Conservation (phyloP, 176 grass and related monocot species). For the Urochloa ruziziensis region DNA sequence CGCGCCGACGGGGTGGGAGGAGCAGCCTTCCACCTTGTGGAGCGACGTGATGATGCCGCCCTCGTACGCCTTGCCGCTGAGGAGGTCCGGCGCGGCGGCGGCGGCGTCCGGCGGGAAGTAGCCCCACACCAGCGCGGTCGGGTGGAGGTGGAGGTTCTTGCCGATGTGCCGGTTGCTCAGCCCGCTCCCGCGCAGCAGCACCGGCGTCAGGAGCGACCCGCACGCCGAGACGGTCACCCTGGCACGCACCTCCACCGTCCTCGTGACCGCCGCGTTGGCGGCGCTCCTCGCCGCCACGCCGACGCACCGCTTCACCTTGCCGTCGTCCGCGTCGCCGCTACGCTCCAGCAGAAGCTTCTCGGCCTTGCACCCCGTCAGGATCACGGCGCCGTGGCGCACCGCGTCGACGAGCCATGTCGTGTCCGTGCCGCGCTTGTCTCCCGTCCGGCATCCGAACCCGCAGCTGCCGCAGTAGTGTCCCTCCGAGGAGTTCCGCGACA, state of each 20-base stretch:
- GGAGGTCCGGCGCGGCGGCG: conserved; percentile 33
- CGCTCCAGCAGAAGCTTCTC: conserved; percentile 58
- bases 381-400: conserved; percentile 58
- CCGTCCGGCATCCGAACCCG: conserved; percentile 63
- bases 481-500: conserved; percentile 68
- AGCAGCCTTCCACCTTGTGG: conserved; percentile 72
- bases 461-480: conserved; percentile 82
- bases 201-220: conserved; percentile 74
- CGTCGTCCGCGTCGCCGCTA: background rate
- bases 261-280: conserved; percentile 39
- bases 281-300: conserved; percentile 60
- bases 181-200: conserved; percentile 64
- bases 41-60: conserved; percentile 93
- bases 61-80: conserved; percentile 64
- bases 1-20: background rate
- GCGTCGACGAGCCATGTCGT: conserved; percentile 90
- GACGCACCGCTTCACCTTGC: conserved; percentile 46
- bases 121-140: conserved; percentile 61
- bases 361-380: conserved; percentile 77
- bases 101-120: conserved; percentile 78
- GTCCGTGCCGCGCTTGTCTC: conserved; percentile 83
- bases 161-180: conserved; percentile 83
- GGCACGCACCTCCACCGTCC: conserved; percentile 59
- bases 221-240: conserved; percentile 62
- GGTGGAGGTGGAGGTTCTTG: conserved; percentile 85